phyloP scores from a whole-genome alignment of 306 rosid species.

The Purshia tridentata region DNA sequence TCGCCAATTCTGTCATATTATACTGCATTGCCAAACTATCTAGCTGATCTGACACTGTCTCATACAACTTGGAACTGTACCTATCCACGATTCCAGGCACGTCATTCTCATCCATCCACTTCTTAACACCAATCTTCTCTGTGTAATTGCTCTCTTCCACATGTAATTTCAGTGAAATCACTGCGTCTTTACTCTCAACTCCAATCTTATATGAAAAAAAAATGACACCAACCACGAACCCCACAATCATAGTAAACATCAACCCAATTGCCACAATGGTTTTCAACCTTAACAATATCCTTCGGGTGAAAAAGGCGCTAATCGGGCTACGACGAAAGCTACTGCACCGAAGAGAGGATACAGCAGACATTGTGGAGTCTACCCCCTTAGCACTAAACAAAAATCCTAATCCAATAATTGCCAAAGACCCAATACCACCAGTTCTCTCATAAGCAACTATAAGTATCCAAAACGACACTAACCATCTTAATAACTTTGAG shows the following conservation, averaged over 20 bases:
- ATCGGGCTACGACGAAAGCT: constrained; percentile 67
- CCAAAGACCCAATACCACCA: constrained; percentile 62
- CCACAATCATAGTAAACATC: constrained; percentile 75
- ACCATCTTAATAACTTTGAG: constrained; percentile 69
- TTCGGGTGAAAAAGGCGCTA: constrained; percentile 67
- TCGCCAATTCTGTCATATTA: constrained; percentile 77
- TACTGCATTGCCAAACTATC: constrained; percentile 89
- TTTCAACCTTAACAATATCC: constrained; percentile 61
- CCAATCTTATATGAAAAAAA: constrained; percentile 94
- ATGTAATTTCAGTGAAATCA: constrained; percentile 70
- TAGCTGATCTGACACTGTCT: constrained; percentile 76
- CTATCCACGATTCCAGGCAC: constrained; percentile 80
- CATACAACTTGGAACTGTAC: constrained; percentile 69
- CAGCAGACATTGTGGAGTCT: constrained; percentile 75
- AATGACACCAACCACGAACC: constrained; percentile 61
- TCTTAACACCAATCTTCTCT: constrained; percentile 73
- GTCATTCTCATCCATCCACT: constrained; percentile 98
- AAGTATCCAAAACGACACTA: constrained; percentile 73
- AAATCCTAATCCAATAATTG: constrained; percentile 60
- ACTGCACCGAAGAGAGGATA: constrained; percentile 59
- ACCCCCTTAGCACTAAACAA: constrained; percentile 63
- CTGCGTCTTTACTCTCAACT: constrained; percentile 89
- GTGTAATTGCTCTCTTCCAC: constrained; percentile 85
- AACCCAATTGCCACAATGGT: constrained; percentile 78
- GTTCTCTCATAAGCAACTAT: constrained; percentile 64